Conservation (phyloP, 2,329 filamentous ascomycete genomes). For the Xylaria sp. region DNA sequence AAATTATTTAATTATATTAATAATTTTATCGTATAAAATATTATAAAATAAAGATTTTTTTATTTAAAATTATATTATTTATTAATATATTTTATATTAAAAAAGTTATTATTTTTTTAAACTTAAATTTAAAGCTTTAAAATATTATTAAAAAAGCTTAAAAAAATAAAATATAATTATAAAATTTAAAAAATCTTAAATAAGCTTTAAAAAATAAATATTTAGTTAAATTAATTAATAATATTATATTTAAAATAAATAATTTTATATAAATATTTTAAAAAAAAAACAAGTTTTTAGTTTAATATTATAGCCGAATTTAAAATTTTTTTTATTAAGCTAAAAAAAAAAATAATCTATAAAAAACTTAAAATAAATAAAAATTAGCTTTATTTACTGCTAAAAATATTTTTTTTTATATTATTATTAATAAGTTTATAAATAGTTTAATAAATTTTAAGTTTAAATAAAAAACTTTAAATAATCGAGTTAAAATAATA, state of each 20-base stretch:
- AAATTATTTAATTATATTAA: neutral
- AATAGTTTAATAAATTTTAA: neutral
- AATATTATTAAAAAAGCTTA: neutral
- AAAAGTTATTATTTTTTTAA: neutral
- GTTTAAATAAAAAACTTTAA: neutral
- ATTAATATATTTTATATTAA: slow-evolving; percentile 8
- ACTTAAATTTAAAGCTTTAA: neutral
- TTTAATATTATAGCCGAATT: neutral
- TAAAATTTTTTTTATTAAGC: neutral
- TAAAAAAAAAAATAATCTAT: neutral
- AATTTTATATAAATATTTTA: neutral
- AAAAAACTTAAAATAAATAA: neutral
- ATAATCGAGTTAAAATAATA: neutral
- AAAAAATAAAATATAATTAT: too few species aligned
- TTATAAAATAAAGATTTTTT: neutral
- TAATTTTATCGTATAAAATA: neutral
- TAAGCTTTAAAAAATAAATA: neutral
- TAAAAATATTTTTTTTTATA: neutral
- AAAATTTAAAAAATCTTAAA: neutral
- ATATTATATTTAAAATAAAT: neutral
- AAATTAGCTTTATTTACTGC: neutral
- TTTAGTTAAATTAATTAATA: neutral
- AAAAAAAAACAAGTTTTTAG: neutral
- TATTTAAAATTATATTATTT: neutral
- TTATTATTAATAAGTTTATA: neutral